phyloP scores from a whole-genome alignment of 768 basidiomycete genomes.

The Panellus pusillus region DNA sequence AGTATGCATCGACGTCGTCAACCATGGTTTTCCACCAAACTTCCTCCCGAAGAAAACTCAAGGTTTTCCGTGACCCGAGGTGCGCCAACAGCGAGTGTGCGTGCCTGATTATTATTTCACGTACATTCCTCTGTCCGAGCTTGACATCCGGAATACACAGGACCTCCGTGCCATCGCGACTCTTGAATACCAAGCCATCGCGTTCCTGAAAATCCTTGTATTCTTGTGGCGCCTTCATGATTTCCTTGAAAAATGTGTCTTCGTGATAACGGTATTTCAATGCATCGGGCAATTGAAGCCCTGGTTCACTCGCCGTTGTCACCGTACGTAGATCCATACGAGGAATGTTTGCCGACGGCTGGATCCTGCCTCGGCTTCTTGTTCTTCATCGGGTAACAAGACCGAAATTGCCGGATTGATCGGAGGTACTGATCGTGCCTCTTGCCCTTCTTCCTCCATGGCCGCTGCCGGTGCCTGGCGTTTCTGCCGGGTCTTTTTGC shows the following conservation, averaged over 20 bases:
- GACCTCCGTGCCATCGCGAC: not conserved
- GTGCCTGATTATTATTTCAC: conserved; percentile 32
- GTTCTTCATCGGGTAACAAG: too few species aligned
- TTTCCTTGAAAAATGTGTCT: conserved; percentile 26
- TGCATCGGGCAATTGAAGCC: not conserved
- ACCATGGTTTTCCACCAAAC: conserved; percentile 10
- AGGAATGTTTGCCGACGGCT: too few species aligned
- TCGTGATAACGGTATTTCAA: conserved; percentile 2
- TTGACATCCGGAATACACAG: conserved; percentile 28
- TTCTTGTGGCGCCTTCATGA: conserved; percentile 24
- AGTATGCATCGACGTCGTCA: conserved; percentile 3
- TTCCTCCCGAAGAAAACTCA: conserved; percentile 11
- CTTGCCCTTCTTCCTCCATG: too few species aligned
- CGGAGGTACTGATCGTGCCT: too few species aligned
- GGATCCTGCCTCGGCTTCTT: too few species aligned
- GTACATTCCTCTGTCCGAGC: conserved; percentile 3
- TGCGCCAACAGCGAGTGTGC: conserved; percentile 39
- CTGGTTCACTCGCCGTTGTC: not conserved
- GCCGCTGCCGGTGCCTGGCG: not conserved
- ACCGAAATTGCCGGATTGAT: too few species aligned
- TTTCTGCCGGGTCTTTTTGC: too few species aligned
- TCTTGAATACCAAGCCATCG: conserved; percentile 26
- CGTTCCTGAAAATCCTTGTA: conserved; percentile 28
- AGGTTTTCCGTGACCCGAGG: conserved; percentile 32
- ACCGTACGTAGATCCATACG: too few species aligned